Evolutionary conservation across 306 rosid species (phyloP), one percentile per base, ranked within the genome.

Genomic region (Medicago lupulina): DNA sequence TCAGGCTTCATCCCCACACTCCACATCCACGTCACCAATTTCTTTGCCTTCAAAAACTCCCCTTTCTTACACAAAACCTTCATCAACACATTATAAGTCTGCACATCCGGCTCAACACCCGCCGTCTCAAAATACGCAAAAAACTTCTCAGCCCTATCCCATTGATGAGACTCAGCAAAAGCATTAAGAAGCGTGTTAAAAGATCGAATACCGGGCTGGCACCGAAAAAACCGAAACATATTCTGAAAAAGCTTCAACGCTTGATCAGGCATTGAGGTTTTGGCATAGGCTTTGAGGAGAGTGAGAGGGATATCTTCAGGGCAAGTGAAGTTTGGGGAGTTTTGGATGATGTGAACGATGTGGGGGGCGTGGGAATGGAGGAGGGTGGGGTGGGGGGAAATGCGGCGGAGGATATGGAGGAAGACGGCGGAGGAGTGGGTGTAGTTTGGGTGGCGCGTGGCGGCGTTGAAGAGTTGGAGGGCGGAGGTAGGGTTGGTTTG

Each of bases 301-400:
- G 91, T 81, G 78, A 92, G 83, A 0, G 97, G 88, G 1, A 90
- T 83, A 61, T 95, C 97, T 70, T 95, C 99, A 9, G 91, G 62
- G 88, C 91, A 90, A 54, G 28, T 59, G 83, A 88, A 82, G 73
- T 83, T 81, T 71, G 82, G 90, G 58, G 88, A 15, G n/a, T 69
- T 16, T 17, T 69, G 83, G 49, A 95, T 84, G 70, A 83, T 71
- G 12, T 83, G 83, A 7, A 90, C 79, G 41, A 92, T 57, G 70
- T 89, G 87, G 34, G 67, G 70, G 13, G 85, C 34, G 60, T 82
- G 81, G 64, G 85, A 81, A 51, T 28, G 65, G 4, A 95, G 78
- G 75, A 91, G 88, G 5, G 66, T 47, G 10, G 84, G 83, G 40
- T 90, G 84, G 23, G 81, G 3, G 15, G 79, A 19, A 14, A 95